Base-by-base conservation (phyloP, 495 filamentous ascomycete species). In the Xylaria venustula region DNA sequence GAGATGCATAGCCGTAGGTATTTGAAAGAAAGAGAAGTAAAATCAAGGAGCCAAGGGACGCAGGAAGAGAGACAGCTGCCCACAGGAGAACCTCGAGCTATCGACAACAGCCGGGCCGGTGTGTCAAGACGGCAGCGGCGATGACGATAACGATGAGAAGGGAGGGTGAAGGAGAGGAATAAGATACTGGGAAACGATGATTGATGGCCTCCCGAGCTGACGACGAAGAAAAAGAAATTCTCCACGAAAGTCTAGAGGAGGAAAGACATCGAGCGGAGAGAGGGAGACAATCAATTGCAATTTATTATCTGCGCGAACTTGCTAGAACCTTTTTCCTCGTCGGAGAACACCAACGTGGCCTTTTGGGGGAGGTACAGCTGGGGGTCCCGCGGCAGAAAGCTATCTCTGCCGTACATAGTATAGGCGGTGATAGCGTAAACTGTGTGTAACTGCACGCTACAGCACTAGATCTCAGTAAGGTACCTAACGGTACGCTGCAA, bases 1-100 rank as follows among this genome's bases (percentile, higher is more conserved):
- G 78, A 91, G 88, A 88, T 90, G 93, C 77, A 80, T 89, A 77
- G 56, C 73, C 25, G 30, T 15, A 19, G 20, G 37, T 11, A n/a
- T 5, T 5, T 34, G 3, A 25, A 42, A 12, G 36, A 55, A n/a
- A 40, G 20, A 48, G 20, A 42, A 20, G 2, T 3, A 11, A 1
- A 9, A 46, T 19, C 1, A 48, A 40, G 55, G 55, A 60, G 42
- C n/a, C 48, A 54, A 23, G 30, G 12, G 54, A 58, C 45, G 49
- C 62, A 55, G 40, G 57, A 55, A 58, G 45, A 58, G 45, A 67
- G 64, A 67, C 63, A 67, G 63, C 40, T 34, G 36, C 34, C n/a
- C 11, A 56, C 54, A n/a, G 44, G 2, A 14, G 26, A 55, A 7
- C 32, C 40, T 20, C 4, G 15, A 51, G 36, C 36, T 54, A 49